Evolutionary conservation across 2,329 filamentous ascomycete species (phyloP).

Genomic region (Ophiostoma montium): DNA sequence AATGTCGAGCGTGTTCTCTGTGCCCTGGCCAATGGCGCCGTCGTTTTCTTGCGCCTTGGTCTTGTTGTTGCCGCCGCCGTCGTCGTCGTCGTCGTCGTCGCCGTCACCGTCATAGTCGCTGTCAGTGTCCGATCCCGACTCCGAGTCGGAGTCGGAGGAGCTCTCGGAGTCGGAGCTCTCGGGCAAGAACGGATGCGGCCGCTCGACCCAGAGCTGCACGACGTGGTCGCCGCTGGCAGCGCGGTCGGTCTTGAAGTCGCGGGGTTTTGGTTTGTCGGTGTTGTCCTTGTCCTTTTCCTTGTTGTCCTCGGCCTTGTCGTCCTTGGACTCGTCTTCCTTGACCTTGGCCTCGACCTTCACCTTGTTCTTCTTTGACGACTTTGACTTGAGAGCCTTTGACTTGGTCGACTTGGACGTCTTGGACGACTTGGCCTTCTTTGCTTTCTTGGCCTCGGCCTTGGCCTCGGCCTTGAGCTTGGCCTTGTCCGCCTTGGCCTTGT

Average conservation of each 20-base stretch:
- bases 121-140: background rate
- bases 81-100: background rate
- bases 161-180: background rate
- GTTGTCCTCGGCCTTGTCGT: background rate
- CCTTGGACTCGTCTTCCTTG: background rate
- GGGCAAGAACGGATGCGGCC: background rate
- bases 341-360: background rate
- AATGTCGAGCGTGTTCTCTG: background rate
- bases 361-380: background rate
- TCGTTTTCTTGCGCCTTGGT: background rate
- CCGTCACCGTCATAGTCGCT: background rate
- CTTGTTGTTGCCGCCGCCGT: too few relatives aligned
- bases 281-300: background rate
- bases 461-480: background rate
- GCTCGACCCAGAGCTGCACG: constrained; percentile 1
- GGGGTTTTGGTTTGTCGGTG: too few relatives aligned
- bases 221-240: background rate
- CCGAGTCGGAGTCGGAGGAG: too few relatives aligned
- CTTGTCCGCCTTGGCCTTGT: background rate
- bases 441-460: background rate
- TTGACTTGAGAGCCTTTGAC: background rate
- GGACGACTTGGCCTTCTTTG: background rate
- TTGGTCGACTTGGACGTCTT: background rate
- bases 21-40: background rate
- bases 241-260: background rate